A percentile compares a stretch with the other conserved stretches of the same genome.
These are phyloP conservation scores for Cytospora paraplurivora DNA, from an alignment of 2,329 filamentous ascomycete genomes.

Conservation along the genomic window DNA sequence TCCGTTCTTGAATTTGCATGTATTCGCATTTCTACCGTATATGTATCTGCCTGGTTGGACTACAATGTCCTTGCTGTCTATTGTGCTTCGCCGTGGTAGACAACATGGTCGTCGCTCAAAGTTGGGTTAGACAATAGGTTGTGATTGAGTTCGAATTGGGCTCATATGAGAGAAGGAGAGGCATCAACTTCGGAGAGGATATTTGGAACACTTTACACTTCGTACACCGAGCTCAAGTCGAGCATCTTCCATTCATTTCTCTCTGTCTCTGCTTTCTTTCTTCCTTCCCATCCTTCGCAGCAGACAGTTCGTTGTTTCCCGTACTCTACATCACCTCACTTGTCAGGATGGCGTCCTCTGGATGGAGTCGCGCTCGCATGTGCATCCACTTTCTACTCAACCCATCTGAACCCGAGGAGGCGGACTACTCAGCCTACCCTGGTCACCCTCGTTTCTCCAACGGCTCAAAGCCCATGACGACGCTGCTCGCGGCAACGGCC, in stretches of 20 bases:
- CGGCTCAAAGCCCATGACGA: conserved; percentile 15
- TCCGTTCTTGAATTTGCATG: not conserved
- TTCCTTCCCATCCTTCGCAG: not conserved
- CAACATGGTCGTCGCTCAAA: conserved; percentile 8
- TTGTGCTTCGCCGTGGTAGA: conserved; percentile 4
- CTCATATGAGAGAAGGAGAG: not conserved
- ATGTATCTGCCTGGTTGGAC: not conserved
- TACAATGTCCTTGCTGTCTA: conserved; percentile 1
- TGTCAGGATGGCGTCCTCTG: conserved; percentile 6
- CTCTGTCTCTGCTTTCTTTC: not conserved
- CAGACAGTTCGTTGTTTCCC: not conserved
- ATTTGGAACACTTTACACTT: not conserved
- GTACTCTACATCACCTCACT: not conserved
- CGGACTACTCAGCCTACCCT: conserved; percentile 1
- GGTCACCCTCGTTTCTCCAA: conserved; percentile 22
- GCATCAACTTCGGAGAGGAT: not conserved
- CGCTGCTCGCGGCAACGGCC: not conserved
- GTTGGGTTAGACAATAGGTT: conserved; percentile 13
- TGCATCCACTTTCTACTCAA: conserved; percentile 5
- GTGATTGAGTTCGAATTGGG: not conserved
- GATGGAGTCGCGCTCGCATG: conserved; percentile 3
- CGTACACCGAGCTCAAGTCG: not conserved
- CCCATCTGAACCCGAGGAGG: not conserved
- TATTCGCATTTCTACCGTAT: not conserved
- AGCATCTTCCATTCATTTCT: not conserved